A percentile compares a stretch with the other conserved stretches of the same genome.
These are phyloP conservation scores for Coemansia sp. DNA, from an alignment of 192 early-diverging fungal genomes.

Conservation along the genomic window DNA sequence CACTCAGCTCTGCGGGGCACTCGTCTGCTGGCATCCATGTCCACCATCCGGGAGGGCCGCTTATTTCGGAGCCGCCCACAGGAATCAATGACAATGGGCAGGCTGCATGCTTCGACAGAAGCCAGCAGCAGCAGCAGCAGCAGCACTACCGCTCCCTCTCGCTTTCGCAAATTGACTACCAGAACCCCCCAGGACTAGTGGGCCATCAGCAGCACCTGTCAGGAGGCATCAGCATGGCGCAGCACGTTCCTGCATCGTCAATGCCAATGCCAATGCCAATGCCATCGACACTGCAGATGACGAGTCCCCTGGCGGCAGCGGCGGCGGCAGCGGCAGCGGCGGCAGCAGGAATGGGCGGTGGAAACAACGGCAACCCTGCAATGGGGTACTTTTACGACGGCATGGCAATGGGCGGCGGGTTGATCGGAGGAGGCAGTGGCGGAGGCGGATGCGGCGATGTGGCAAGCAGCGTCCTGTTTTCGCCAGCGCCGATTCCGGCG, in stretches of 20 bases:
- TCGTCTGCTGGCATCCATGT: constrained; percentile 11
- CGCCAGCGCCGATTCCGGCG: constrained; percentile 33
- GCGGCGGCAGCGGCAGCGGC: constrained; percentile 6
- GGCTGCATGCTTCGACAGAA: neutral
- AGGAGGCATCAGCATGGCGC: neutral
- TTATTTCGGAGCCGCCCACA: constrained; percentile 16
- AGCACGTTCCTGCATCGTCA: neutral
- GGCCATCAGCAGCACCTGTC: neutral
- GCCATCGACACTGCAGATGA: constrained; percentile 18
- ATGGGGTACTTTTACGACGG: constrained; percentile 38
- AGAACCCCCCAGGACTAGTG: constrained; percentile 5
- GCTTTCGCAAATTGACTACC: constrained; percentile 25
- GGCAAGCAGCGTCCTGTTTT: constrained; percentile 11
- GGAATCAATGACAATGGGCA: neutral
- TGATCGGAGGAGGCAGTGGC: neutral
- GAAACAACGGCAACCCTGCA: constrained; percentile 9
- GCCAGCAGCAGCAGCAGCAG: neutral
- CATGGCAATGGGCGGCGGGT: constrained; percentile 2
- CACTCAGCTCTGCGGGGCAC: constrained; percentile 17
- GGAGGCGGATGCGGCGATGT: neutral
- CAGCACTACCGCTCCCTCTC: constrained; percentile 16
- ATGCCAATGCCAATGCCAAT: constrained; percentile 1
- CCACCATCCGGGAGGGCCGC: constrained; percentile 10
- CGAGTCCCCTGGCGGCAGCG: constrained; percentile 21
- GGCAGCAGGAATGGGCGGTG: neutral